Evolutionary conservation across 225 moss, liverwort and hornwort genomes (phyloP), one percentile per base, ranked within the genome.

Genomic region (Bryum argenteum): DNA sequence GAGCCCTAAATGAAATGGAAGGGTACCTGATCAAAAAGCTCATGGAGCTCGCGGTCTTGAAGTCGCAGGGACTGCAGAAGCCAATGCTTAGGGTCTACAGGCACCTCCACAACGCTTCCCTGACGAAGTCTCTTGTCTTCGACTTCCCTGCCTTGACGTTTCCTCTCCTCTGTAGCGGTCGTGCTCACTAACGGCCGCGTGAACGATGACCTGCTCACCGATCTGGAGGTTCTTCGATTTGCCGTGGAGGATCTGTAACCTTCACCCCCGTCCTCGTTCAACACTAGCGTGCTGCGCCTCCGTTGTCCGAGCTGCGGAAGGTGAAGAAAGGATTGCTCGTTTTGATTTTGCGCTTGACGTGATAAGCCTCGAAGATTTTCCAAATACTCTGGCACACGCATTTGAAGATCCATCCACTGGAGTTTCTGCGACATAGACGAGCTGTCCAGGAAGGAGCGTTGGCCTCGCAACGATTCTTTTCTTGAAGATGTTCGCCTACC

Each of bases 31-130:
- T 98, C 92, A 70, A 98, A 94, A 58, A 98, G 81, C 69, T 94
- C 92, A 64, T 88, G 89, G 15, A 98, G 80, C 69, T 98, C 94
- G 71, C 81, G 85, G 33, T 98, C 92, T 71, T 94, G 83, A 78
- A 94, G 80, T 41, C 89, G 77, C 74, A 98, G 79, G 24, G 94
- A 92, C 65, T 98, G 98, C 76, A 98, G 66, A 38, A 98, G 79
- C 98, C 98, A 98, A 71, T 98, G 91, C 73, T 91, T 98, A 13
- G 94, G 89, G 60, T 89, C 89, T 13, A 87, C 84, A 41, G 98
- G 98, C 61, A 98, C 83, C 72, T 88, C 92, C 10, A 94, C 77
- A n/a, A 88, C 92, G 42, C 88, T 91, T 12, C 81, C 87, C 77
- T 81, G 86, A 66, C 71, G 59, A 54, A 48, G 66, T 58, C 54